These are phyloP conservation scores for Magnaporthiopsis poae DNA, from an alignment of 2,329 filamentous ascomycete species.

Conservation along the genomic window DNA sequence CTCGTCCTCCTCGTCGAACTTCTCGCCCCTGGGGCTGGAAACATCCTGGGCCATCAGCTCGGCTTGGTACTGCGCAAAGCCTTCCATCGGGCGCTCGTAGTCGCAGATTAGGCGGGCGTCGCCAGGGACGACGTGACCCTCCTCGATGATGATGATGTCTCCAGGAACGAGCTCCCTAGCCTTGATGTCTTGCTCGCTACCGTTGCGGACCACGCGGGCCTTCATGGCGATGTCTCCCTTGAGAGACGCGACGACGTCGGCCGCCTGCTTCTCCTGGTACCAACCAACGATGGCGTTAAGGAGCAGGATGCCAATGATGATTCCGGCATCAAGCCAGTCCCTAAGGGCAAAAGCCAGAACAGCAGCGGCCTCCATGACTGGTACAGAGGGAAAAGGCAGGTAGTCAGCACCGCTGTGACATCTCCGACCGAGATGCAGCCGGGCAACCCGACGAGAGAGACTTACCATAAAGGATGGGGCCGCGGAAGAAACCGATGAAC, in stretches of 20 bases:
- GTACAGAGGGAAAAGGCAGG: not conserved
- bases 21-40: conserved; percentile 45
- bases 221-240: conserved; percentile 75
- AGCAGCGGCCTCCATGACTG: conserved; percentile 70
- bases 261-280: conserved; percentile 74
- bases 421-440: not conserved
- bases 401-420: not conserved
- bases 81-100: conserved; percentile 54
- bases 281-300: conserved; percentile 70
- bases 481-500: conserved; percentile 66
- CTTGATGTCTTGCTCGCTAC: conserved; percentile 57
- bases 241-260: conserved; percentile 62
- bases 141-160: conserved; percentile 65
- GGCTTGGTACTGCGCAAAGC: conserved; percentile 32
- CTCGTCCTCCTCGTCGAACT: conserved; percentile 48
- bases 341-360: conserved; percentile 62
- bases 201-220: conserved; percentile 57
- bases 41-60: conserved; percentile 56
- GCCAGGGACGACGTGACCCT: conserved; percentile 60
- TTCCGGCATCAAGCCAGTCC: conserved; percentile 69
- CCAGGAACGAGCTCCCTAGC: conserved; percentile 66
- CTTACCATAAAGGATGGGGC: conserved; percentile 68
- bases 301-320: conserved; percentile 65
- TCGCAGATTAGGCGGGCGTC: conserved; percentile 65
- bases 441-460: conserved; percentile 8